Percentiles rank a stretch among this genome's conserved stretches.
Conservation (phyloP, 140 eudicot species). For the Bidens hawaiensis region DNA sequence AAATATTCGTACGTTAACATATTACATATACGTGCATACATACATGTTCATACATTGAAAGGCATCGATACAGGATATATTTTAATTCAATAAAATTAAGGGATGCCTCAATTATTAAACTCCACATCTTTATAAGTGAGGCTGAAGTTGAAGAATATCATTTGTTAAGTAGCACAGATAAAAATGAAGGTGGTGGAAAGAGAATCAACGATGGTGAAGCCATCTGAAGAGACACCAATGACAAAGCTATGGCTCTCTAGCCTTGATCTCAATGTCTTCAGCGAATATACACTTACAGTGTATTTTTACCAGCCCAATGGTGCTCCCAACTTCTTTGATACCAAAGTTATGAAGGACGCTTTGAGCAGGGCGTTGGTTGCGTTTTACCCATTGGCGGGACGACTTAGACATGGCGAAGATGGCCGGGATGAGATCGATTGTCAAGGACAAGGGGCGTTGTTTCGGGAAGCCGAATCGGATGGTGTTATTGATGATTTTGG, state of each 20-base stretch:
- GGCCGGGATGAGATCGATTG: conserved; percentile 9
- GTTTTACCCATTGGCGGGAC: conserved; percentile 1
- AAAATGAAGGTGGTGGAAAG: not conserved
- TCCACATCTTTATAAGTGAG: too few species aligned
- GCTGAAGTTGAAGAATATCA: too few species aligned
- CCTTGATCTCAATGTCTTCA: not conserved
- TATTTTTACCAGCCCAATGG: conserved; percentile 6
- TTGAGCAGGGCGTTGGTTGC: not conserved
- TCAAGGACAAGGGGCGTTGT: conserved; percentile 12
- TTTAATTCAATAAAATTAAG: too few species aligned
- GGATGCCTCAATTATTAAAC: too few species aligned
- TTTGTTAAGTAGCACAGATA: too few species aligned
- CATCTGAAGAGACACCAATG: not conserved
- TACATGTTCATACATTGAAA: too few species aligned
- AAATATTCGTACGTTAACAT: too few species aligned
- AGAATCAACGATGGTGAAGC: not conserved
- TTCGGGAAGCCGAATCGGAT: conserved; percentile 11
- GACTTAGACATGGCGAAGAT: not conserved
- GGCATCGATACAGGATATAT: too few species aligned
- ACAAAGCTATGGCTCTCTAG: conserved; percentile 6
- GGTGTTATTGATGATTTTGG: not conserved
- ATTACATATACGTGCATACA: too few species aligned
- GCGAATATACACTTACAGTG: not conserved
- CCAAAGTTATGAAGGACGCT: conserved; percentile 11
- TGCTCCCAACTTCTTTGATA: not conserved